Evolutionary conservation across 1,139 yeast genomes (phyloP), one percentile per base, ranked within the genome.

Genomic region (Pichia sp.): DNA sequence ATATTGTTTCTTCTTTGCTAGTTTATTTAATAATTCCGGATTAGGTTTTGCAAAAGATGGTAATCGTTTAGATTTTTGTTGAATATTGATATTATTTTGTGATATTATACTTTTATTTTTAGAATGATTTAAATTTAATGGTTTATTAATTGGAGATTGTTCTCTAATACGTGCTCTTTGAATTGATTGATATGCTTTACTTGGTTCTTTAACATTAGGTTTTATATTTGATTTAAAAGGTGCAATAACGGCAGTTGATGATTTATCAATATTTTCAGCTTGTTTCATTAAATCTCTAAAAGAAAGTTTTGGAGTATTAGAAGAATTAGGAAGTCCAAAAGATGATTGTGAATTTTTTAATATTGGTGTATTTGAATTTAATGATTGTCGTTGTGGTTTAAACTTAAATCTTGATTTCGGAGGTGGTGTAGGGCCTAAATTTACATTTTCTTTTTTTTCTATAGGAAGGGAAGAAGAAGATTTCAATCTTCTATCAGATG

Each of bases 231-330:
- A 49, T 28, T 52, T 50, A 32, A 66, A 67, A 1, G 54, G 58
- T 31, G 56, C 45, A 3, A 48, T 43, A 4, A 46, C 46, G 3
- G 48, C 45, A 2, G 46, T 42, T 22, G 39, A 9, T 7, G 45
- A 36, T 31, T 35, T 39, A 65, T 65, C 80, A 12, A 78, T 73
- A 28, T 67, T 64, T n/a, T 78, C 77, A 0, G 92, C 92, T 57
- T 78, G 77, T 53, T 76, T 77, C 87, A 83, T 82, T 49, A 84
- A 66, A 47, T 82, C 87, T 40, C 73, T 74, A 56, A 81, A 84
- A 10, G 80, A 71, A 59, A 81, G 62, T 55, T 80, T 81, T 54
- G 78, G 74, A 0, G 58, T 44, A 3, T 64, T 57, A 10, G 55
- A 30, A 3, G 42, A 23, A 50, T 24, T 40, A 23, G 32, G 9